Base-by-base conservation (phyloP, 495 filamentous ascomycete genomes). In the Penicillium atrosanguineum region DNA sequence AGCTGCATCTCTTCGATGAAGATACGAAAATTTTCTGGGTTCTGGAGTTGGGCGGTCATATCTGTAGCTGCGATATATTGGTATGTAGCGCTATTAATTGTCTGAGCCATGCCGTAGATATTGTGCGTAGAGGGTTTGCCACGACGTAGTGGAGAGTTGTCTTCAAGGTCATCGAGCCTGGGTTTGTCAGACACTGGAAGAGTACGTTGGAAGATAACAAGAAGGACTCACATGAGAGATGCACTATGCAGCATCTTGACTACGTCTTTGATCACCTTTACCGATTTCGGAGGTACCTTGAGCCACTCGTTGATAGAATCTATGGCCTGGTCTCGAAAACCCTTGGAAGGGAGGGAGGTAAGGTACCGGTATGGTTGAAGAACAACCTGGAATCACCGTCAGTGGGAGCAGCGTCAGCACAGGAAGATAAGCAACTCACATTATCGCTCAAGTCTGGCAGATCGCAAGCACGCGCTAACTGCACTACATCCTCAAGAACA, bases 11-110 rank as follows among this genome's bases (percentile, higher is more conserved):
- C 91, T 38, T 92, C 87, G 4, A 82, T 83, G 64, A 85, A 95
- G 45, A 94, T 87, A 44, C 72, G 68, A 44, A 91, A 76, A 21
- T 79, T 78, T 7, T 60, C 63, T 0, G 82, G 79, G 57, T 87
- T 88, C 0, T 70, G 59, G 28, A 95, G 79, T 57, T 85, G 83
- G 40, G 77, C 69, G 6, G 93, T 60, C 68, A 87, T 81, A 50
- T 84, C 75, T 37, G 93, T 74, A 0, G 90, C 91, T 48, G 75
- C 76, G 62, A 95, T 94, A 73, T 95, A 95, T 42, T 92, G 81
- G 64, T 95, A 96, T 72, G 95, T 96, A 41, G 89, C 91, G 15
- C 84, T 87, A 71, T 96, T 97, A 69, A 97, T 95, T 21, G 91
- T 94, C 69, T 96, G 90, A 1, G 93, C 85, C 0, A 86, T 82